These are phyloP conservation scores for Radiomyces spectabilis DNA, from an alignment of 192 early-diverging fungal species.

Conservation along the genomic window DNA sequence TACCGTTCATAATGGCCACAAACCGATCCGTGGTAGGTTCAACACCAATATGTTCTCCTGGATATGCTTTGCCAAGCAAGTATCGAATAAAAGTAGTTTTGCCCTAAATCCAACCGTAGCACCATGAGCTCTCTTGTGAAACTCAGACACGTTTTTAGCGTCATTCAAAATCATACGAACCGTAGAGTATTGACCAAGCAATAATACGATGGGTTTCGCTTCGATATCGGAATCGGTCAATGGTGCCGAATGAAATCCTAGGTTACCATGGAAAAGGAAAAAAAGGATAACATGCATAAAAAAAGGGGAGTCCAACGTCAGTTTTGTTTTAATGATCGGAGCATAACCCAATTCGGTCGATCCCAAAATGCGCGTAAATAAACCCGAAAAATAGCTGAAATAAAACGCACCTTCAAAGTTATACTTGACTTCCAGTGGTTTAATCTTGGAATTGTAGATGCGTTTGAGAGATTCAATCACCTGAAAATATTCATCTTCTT, in stretches of 20 bases:
- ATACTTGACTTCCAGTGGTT: constrained; percentile 62
- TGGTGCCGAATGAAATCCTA: constrained; percentile 73
- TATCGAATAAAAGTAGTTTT: constrained; percentile 82
- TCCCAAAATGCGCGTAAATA: no score
- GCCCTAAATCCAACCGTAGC: constrained; percentile 38
- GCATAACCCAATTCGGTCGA: no score
- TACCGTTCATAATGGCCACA: constrained; percentile 74
- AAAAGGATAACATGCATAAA: not conserved
- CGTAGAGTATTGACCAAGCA: constrained; percentile 85
- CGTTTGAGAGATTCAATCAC: constrained; percentile 61
- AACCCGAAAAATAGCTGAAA: no score
- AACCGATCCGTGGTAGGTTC: constrained; percentile 85
- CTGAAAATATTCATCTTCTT: constrained; percentile 46
- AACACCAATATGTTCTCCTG: constrained; percentile 78
- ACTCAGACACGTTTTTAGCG: no score
- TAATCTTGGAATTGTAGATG: constrained; percentile 64
- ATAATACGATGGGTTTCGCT: constrained; percentile 80
- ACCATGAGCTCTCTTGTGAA: no score
- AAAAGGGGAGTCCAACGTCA: not conserved
- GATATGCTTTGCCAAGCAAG: constrained; percentile 70
- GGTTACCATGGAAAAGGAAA: not conserved
- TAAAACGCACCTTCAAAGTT: constrained; percentile 51
- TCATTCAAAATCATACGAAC: no score
- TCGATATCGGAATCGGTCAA: constrained; percentile 75
- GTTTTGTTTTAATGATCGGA: not conserved